Base-by-base conservation (phyloP, 129 eudicot genomes). In the Artemisia tridentata region DNA sequence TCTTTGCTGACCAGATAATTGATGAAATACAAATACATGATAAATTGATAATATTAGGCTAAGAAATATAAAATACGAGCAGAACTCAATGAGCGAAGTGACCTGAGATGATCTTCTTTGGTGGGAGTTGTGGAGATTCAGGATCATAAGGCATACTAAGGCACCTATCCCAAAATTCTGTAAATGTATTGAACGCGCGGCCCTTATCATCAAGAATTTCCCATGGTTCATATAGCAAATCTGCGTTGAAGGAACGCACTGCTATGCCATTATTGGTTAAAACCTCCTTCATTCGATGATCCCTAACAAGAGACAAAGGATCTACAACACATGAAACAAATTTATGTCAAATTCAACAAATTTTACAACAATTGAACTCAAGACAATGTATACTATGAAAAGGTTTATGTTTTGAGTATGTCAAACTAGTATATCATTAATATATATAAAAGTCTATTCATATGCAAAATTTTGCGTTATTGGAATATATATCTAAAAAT, bases 141-240 rank as follows among this genome's bases (percentile, higher is more conserved):
- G 97, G 99, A 72, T 95, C 99, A 75, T 80, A 88, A 9, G 89
- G 93, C 99, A 95, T 95, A 80, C 88, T 86, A 60, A 95, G 97
- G 83, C 99, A 95, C 76, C 90, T 84, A 21, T 86, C 89, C 99
- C 99, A 95, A 79, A 95, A 90, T 45, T 77, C 81, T 38, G 85
- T n/a, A 81, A 95, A 95, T 18, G 96, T 90, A 43, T 63, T 70
- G 69, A 95, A 95, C 3, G 99, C 91, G 9, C 65, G 91, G 47
- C 93, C 91, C 54, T 79, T 70, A 29, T 79, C 88, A 83, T 95
- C 96, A 72, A 75, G 65, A 67, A 95, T 92, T 78, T 95, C 97
- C 99, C 97, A 90, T 43, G 99, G 99, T 71, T 95, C 97, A 75
- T 95, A 95, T 19, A 95, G 81, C 91, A 95, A 82, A 76, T 95